Evolutionary conservation across 169 alveolate species (phyloP), one percentile per base, ranked within the genome.

Genomic region (Pseudocohnilembus persalinus): DNA sequence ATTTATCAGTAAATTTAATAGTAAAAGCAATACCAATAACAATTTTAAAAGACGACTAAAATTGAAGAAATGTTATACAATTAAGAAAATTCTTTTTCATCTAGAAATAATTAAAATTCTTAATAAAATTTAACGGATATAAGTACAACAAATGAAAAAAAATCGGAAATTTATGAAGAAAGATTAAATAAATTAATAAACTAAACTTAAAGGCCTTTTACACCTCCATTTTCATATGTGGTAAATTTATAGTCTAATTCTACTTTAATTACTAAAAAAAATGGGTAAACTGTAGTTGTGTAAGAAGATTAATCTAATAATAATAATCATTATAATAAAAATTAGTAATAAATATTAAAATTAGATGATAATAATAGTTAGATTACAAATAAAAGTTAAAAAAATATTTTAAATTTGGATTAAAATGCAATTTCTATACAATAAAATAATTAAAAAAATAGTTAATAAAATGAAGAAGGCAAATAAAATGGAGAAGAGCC

Each of bases 151-250:
- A n/a, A n/a, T n/a, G n/a, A n/a, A n/a, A n/a, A n/a, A 49, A 49
- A 49, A 49, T 49, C 68, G 20, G 20, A 4, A 20, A 49, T 49
- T 11, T 49, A 49, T 49, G 68, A 49, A 49, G 68, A 49, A 4
- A 49, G 68, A 49, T 49, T 49, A 20, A 49, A 4, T 49, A 49
- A 49, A 49, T 49, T 49, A 11, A 49, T 49, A 49, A 20, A 49
- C 68, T 11, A 11, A 49, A 35, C 35, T 35, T 79, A 34, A 28
- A 79, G 84, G 49, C 84, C 84, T n/a, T 79, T 79, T 30, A 79
- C 84, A 0, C 84, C 84, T 28, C 84, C 84, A 20, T 79, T 79
- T 63, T 28, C 35, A 49, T 63, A 68, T 0, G 82, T 77, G 24
- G 68, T 49, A 20, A 49, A 49, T 49, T 77, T n/a, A 20, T 34